phyloP scores from a whole-genome alignment of 129 eudicot genomes.

The Heracleum sosnowskyi region DNA sequence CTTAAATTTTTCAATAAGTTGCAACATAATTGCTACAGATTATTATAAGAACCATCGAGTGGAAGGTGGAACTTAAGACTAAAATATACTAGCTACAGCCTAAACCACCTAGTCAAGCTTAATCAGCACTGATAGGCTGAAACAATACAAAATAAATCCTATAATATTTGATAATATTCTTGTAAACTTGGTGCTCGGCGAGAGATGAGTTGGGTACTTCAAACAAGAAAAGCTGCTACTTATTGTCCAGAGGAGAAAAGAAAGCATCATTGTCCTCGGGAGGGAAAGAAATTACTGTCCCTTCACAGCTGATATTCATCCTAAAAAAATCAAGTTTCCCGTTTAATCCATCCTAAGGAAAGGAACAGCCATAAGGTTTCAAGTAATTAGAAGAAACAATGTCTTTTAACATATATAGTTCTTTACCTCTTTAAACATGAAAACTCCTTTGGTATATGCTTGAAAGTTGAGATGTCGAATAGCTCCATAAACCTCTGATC shows the following conservation, averaged over 20 bases:
- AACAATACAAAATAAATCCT: background rate
- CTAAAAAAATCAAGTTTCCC: constrained; percentile 20
- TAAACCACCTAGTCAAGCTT: background rate
- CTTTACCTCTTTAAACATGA: constrained; percentile 44
- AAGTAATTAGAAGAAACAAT: constrained; percentile 7
- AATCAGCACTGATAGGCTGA: background rate
- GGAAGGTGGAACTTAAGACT: background rate
- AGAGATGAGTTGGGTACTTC: constrained; percentile 12
- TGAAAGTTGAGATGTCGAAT: constrained; percentile 64
- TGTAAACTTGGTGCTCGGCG: background rate
- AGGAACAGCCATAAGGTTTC: constrained; percentile 8
- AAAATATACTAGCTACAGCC: background rate
- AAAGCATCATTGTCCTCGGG: constrained; percentile 20
- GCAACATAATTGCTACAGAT: background rate
- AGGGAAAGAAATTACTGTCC: constrained; percentile 16
- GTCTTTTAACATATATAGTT: background rate
- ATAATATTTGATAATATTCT: background rate
- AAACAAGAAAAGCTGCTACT: constrained; percentile 10
- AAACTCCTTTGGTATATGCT: constrained; percentile 41
- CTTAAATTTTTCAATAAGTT: background rate
- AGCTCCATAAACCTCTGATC: constrained; percentile 89
- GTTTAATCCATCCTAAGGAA: constrained; percentile 20
- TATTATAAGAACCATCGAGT: background rate
- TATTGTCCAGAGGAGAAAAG: constrained; percentile 20
- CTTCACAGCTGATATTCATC: constrained; percentile 23